These are phyloP conservation scores for Neocucurbitaria cava DNA, from an alignment of 2,329 filamentous ascomycete genomes.

Conservation along the genomic window DNA sequence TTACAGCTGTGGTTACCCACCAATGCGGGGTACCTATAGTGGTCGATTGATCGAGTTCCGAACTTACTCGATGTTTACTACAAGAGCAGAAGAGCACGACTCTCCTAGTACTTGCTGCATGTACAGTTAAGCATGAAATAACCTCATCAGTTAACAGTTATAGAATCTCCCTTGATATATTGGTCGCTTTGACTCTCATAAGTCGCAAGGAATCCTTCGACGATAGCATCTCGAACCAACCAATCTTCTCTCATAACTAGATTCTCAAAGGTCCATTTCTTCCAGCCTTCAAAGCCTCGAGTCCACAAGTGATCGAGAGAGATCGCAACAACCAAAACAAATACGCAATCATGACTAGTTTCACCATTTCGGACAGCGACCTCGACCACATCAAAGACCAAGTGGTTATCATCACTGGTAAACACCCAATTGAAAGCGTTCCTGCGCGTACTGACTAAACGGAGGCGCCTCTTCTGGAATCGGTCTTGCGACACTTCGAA, in stretches of 20 bases:
- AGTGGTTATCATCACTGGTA: constrained; percentile 62
- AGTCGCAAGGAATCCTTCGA: neutral
- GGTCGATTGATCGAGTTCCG: neutral
- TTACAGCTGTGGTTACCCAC: neutral
- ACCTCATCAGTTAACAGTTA: neutral
- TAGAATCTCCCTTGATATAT: neutral
- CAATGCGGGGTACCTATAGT: constrained; percentile 6
- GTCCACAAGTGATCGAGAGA: neutral
- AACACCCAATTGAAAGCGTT: neutral
- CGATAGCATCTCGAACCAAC: neutral
- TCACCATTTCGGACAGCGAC: constrained; percentile 56
- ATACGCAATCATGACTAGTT: constrained; percentile 40
- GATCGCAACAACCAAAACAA: too few relatives aligned
- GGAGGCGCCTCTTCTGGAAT: constrained; percentile 67
- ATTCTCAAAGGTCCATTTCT: neutral
- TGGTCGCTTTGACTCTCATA: neutral
- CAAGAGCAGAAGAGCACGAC: neutral
- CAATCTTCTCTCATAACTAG: neutral
- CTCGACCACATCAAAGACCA: constrained; percentile 56
- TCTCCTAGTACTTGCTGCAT: neutral
- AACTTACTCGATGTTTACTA: constrained; percentile 7
- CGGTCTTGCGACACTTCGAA: constrained; percentile 62
- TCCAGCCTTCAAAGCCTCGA: neutral
- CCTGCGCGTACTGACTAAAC: neutral
- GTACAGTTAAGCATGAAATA: neutral